Evolutionary conservation across 495 filamentous ascomycete genomes (phyloP), one percentile per base, ranked within the genome.

Genomic region (Trichocladium antarcticum): DNA sequence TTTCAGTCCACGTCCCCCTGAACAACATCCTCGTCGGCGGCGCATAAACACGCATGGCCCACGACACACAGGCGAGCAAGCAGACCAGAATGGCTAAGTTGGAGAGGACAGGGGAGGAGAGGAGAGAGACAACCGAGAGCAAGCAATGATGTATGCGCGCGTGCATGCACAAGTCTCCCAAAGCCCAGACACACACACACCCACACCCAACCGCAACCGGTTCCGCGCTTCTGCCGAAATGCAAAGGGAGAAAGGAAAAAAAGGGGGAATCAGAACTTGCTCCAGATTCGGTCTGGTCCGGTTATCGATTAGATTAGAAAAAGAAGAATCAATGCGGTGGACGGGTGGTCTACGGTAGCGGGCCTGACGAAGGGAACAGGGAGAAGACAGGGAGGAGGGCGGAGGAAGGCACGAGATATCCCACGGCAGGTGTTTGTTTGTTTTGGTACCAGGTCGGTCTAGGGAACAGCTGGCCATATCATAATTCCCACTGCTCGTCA

Each of bases 21-120:
- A 73, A 72, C 65, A 69, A 70, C 55, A 68, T 72, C 47, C 63
- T 72, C 28, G 64, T 72, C 42, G 69, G 69, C 15, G 69, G 64
- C 60, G 69, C 69, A 49, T 72, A 71, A 57, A 56, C 22, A 6
- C 6, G 1, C 9, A 19, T 11, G 4, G 11, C 7, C 24, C 31
- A 32, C 10, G 2, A 11, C 31, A 32, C 31, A 32, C 31, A 32
- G 3, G 12, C 31, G 24, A 27, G 24, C 8, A 8, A 27, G 31
- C 5, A 10, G 31, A 10, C 5, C 5, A 32, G 4, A 6, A 32
- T 10, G 31, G 11, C 31, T 29, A 10, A 29, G 27, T 5, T 10
- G n/a, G 10, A 16, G 19, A 41, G 10, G 38, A 22, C 22, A 11
- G 11, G 3, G 5, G 12, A 15, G 2, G 3, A 22, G 38, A 3